Conservation (phyloP, 73 alveolate genomes). For the Paramecium tetraurelia region DNA sequence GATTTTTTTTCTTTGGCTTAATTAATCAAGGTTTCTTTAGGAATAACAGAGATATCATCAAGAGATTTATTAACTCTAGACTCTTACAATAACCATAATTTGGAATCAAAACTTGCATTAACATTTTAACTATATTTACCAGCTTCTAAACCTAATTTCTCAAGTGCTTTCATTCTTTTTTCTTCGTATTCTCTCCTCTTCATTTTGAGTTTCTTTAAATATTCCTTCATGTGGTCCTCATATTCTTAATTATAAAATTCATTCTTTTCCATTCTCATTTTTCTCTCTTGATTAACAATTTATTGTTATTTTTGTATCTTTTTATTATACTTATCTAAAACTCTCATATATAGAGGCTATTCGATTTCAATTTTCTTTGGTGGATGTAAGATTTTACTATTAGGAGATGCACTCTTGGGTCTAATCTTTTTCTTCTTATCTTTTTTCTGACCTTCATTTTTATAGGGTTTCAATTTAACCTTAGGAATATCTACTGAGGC, state of each 20-base stretch:
- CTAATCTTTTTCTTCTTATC: neutral
- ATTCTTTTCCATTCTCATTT: neutral
- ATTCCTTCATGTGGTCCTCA: slow-evolving; percentile 14
- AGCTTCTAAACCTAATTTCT: neutral
- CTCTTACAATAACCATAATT: slow-evolving; percentile 25
- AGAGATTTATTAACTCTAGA: slow-evolving; percentile 33
- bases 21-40: neutral
- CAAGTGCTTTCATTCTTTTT: neutral
- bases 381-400: neutral
- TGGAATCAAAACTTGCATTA: slow-evolving; percentile 51
- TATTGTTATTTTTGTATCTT: neutral
- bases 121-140: slow-evolving; percentile 45
- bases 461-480: neutral
- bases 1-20: slow-evolving; percentile 32
- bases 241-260: neutral
- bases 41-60: slow-evolving; percentile 27
- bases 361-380: slow-evolving; percentile 24
- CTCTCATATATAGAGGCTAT: slow-evolving; percentile 14
- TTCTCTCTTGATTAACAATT: neutral
- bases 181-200: neutral
- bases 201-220: neutral
- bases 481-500: slow-evolving; percentile 2
- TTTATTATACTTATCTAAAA: neutral
- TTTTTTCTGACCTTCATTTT: neutral
- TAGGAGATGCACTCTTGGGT: neutral